Evolutionary conservation across 2,329 filamentous ascomycete species (phyloP).

Genomic region (Aspergillus chevalieri): DNA sequence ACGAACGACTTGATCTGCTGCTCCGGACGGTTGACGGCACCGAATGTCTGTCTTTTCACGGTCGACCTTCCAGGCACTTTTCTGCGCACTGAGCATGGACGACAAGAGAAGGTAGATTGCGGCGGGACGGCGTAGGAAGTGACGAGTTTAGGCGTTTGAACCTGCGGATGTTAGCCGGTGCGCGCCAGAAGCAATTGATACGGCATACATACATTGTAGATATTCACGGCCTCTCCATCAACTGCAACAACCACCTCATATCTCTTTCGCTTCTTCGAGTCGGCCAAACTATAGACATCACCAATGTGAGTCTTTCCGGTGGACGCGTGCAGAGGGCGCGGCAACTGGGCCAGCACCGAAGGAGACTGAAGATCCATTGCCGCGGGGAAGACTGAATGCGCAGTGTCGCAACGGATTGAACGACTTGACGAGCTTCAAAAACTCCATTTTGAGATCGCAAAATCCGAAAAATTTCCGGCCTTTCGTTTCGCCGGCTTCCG

Average conservation of each 20-base stretch:
- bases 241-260: conserved; percentile 55
- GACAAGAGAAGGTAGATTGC: conserved; percentile 51
- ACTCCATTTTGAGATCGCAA: conserved; percentile 11
- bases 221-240: conserved; percentile 56
- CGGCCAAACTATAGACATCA: conserved; percentile 49
- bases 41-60: conserved; percentile 52
- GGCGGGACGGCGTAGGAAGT: conserved; percentile 58
- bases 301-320: conserved; percentile 37
- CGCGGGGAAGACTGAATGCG: conserved; percentile 2
- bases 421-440: conserved; percentile 6
- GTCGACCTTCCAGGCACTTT: conserved; percentile 39
- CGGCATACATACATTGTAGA: conserved; percentile 52
- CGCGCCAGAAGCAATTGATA: neutral
- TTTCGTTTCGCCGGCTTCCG: conserved; percentile 21
- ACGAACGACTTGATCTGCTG: conserved; percentile 50
- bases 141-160: conserved; percentile 55
- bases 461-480: conserved; percentile 33
- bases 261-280: conserved; percentile 55
- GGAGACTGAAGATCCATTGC: conserved; percentile 41
- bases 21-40: conserved; percentile 44
- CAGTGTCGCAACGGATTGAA: neutral
- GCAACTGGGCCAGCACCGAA: conserved; percentile 41
- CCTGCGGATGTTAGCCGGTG: conserved; percentile 29
- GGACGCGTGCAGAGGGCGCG: conserved; percentile 36
- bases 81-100: conserved; percentile 54